Evolutionary conservation across 352 stramenopile species (phyloP).

Genomic region (Phytophthora uliginosa): DNA sequence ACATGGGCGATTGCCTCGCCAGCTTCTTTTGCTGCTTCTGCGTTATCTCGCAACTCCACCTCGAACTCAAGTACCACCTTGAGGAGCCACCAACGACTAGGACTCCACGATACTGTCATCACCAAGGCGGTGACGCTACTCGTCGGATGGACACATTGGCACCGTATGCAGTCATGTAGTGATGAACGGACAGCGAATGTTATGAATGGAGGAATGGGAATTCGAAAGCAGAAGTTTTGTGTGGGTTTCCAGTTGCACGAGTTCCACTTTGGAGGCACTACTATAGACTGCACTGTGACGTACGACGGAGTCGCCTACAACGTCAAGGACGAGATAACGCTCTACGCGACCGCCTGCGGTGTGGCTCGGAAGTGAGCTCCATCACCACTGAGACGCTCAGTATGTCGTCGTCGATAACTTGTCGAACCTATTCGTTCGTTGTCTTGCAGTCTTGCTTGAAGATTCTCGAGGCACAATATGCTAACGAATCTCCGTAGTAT

Average conservation of each 20-base stretch:
- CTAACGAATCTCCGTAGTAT: constrained; percentile 1
- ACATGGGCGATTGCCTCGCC: constrained; percentile 42
- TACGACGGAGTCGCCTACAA: constrained; percentile 38
- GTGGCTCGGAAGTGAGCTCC: constrained; percentile 26
- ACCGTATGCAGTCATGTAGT: constrained; percentile 41
- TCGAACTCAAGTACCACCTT: constrained; percentile 43
- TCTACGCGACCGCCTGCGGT: constrained; percentile 31
- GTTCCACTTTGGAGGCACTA: too few species aligned
- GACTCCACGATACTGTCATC: constrained; percentile 13
- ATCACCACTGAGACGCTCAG: neutral
- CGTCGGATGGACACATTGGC: constrained; percentile 35
- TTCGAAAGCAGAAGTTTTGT: neutral
- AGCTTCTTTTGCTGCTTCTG: constrained; percentile 65
- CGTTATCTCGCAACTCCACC: constrained; percentile 58
- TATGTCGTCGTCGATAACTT: neutral
- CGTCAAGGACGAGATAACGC: constrained; percentile 34
- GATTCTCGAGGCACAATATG: neutral
- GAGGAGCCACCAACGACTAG: constrained; percentile 29
- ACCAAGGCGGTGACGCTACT: constrained; percentile 9
- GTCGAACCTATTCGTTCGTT: neutral
- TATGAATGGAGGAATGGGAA: neutral
- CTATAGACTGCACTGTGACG: constrained; percentile 32
- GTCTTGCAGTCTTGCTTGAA: constrained; percentile 3
- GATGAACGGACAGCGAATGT: neutral
- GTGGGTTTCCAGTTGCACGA: too few species aligned